Evolutionary conservation across 148 eudicot genomes (phyloP).

Genomic region (Fagopyrum homotropicum): DNA sequence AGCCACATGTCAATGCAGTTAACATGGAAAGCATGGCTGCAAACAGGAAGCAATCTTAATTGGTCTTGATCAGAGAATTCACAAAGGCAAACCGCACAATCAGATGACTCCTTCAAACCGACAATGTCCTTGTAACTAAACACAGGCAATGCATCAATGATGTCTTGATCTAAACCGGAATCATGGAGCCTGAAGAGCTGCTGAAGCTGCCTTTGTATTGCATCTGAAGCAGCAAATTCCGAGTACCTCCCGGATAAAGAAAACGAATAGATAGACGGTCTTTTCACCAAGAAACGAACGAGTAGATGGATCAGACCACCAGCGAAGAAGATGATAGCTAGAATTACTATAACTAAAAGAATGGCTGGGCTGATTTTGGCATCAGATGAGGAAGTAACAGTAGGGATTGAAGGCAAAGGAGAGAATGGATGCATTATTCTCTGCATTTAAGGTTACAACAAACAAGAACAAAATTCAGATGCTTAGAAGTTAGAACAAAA

Average conservation of each 20-base stretch:
- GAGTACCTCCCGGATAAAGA: constrained; percentile 32
- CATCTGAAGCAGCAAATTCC: constrained; percentile 26
- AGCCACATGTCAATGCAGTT: constrained; percentile 49
- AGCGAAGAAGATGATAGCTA: constrained; percentile 41
- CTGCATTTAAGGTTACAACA: constrained; percentile 17
- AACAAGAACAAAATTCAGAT: not conserved
- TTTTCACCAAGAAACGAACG: constrained; percentile 36
- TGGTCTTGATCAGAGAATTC: constrained; percentile 34
- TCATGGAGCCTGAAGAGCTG: constrained; percentile 46
- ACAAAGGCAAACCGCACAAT: constrained; percentile 48
- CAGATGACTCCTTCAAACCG: constrained; percentile 43
- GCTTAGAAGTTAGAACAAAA: not conserved
- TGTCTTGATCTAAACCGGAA: constrained; percentile 44
- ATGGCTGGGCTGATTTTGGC: constrained; percentile 42
- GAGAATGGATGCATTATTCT: constrained; percentile 13
- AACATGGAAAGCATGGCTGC: constrained; percentile 51
- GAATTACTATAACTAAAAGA: constrained; percentile 36
- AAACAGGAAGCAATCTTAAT: constrained; percentile 36
- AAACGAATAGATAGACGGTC: constrained; percentile 30
- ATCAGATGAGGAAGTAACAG: constrained; percentile 11
- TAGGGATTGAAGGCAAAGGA: constrained; percentile 17
- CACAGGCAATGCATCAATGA: constrained; percentile 42
- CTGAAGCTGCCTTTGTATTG: constrained; percentile 50
- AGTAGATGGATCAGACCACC: constrained; percentile 48
- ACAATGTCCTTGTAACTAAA: constrained; percentile 33